A percentile compares a stretch with the other conserved stretches of the same genome.
Conservation (phyloP, 1,284 basidiomycete species). For the Heterobasidion parviporum region DNA sequence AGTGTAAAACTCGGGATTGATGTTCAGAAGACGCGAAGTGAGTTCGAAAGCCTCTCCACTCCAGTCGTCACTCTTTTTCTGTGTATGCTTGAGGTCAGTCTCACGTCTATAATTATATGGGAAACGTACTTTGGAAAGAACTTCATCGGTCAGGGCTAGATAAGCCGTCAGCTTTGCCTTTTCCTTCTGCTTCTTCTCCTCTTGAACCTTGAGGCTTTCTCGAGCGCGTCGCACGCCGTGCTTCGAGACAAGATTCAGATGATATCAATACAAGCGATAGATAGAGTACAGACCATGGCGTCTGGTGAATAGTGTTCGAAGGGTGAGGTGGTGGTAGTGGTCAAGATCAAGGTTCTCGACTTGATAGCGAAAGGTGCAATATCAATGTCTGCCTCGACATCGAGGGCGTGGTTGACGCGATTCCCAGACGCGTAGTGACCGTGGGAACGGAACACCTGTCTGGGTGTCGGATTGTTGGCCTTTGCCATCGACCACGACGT, state of each 20-base stretch:
- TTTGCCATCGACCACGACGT: too few species aligned
- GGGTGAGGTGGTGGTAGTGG: too few species aligned
- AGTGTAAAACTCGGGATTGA: conserved; percentile 88
- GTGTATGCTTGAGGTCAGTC: conserved; percentile 5
- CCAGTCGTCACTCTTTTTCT: conserved; percentile 68
- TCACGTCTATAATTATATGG: background rate
- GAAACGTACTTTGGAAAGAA: conserved; percentile 55
- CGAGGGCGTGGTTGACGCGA: too few species aligned
- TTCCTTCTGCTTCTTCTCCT: conserved; percentile 64
- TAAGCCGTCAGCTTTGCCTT: conserved; percentile 71
- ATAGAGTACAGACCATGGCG: too few species aligned
- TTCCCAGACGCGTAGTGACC: too few species aligned
- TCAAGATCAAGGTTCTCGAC: too few species aligned
- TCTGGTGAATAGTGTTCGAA: too few species aligned
- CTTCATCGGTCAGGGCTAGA: conserved; percentile 53
- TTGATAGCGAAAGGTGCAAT: too few species aligned
- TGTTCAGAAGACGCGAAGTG: conserved; percentile 68
- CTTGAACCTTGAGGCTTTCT: conserved; percentile 54
- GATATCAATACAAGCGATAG: background rate
- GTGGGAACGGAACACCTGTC: too few species aligned
- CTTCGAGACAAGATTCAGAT: conserved; percentile 24
- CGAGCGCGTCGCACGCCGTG: conserved; percentile 74
- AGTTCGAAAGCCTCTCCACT: conserved; percentile 60
- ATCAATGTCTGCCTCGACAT: too few species aligned
- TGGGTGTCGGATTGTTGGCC: too few species aligned